Conservation (phyloP, 257 asterid species). For the Nicotiana knightiana region DNA sequence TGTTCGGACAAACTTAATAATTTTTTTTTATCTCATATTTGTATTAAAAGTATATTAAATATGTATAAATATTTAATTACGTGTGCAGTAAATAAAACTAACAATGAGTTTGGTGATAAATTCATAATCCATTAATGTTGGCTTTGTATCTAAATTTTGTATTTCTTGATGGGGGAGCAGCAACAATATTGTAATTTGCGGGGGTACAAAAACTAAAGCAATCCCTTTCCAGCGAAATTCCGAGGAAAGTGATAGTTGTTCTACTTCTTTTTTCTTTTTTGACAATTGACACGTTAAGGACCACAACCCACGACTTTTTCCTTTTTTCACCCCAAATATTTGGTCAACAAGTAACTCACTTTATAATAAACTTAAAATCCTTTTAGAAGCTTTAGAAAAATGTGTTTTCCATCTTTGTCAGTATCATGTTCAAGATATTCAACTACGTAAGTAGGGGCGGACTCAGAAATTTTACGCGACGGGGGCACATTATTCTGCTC, state of each 20-base stretch:
- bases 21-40: too few species aligned
- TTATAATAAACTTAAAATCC: background rate
- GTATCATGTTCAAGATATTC: too few species aligned
- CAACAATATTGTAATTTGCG: background rate
- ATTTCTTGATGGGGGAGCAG: background rate
- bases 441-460: too few species aligned
- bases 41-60: too few species aligned
- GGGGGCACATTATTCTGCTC: too few species aligned
- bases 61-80: too few species aligned
- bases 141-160: background rate
- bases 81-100: too few species aligned
- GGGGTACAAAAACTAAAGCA: background rate
- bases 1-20: too few species aligned
- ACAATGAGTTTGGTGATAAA: too few species aligned
- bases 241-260: conserved; percentile 1
- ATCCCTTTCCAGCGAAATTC: background rate
- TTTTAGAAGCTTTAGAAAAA: too few species aligned
- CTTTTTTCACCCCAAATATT: background rate
- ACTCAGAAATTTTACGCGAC: too few species aligned
- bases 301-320: background rate
- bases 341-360: background rate
- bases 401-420: background rate
- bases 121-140: too few species aligned
- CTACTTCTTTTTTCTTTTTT: background rate
- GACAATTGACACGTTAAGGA: background rate